A percentile compares a stretch with the other conserved stretches of the same genome.
phyloP scores from a whole-genome alignment of 148 eudicot genomes.

The Nepenthes mirabilis region DNA sequence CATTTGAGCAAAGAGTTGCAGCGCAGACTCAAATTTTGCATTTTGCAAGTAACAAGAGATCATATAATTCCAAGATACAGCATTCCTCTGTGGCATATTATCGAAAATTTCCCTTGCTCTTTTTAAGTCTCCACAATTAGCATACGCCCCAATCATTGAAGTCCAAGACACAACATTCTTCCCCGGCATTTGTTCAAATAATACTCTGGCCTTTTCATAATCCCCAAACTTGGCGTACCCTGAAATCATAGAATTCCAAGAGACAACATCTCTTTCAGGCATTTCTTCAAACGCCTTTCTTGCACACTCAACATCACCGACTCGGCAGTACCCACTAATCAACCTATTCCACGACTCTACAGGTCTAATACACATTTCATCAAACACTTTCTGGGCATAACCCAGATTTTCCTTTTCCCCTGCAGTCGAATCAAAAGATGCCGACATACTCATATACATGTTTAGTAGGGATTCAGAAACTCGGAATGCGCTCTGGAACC shows the following conservation, averaged over 20 bases:
- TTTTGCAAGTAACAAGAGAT: conserved; percentile 17
- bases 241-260: conserved; percentile 29
- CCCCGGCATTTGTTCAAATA: conserved; percentile 20
- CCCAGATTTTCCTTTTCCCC: conserved; percentile 1
- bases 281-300: conserved; percentile 15
- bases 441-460: conserved; percentile 10
- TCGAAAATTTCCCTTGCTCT: conserved; percentile 15
- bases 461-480: conserved; percentile 15
- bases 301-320: conserved; percentile 12
- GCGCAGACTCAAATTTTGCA: conserved; percentile 12
- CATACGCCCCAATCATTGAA: conserved; percentile 17
- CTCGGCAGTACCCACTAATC: conserved; percentile 11
- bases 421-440: background rate
- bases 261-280: conserved; percentile 24
- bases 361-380: conserved; percentile 14
- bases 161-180: conserved; percentile 31
- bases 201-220: conserved; percentile 9
- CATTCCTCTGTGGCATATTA: conserved; percentile 24
- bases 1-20: conserved; percentile 20
- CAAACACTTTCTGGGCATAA: conserved; percentile 16
- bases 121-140: conserved; percentile 12
- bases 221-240: conserved; percentile 15
- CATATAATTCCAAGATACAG: conserved; percentile 30
- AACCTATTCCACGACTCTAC: conserved; percentile 21
- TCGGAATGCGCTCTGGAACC: conserved; percentile 10